Percentiles rank a stretch among this genome's conserved stretches.
phyloP scores from a whole-genome alignment of 371 early-diverging fungal genomes.

The Mortierella sp. region DNA sequence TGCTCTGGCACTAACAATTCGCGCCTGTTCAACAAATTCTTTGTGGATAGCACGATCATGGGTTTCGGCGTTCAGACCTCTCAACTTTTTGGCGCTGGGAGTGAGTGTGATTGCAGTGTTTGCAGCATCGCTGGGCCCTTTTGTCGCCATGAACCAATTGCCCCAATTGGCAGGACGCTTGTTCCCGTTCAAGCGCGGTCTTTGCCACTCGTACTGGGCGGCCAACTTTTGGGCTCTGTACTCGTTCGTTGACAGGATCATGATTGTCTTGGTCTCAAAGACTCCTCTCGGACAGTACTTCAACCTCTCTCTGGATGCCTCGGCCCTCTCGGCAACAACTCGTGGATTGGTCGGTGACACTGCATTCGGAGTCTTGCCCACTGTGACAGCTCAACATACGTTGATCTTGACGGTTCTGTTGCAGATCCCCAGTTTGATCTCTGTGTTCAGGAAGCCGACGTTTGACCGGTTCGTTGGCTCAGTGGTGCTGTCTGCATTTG shows the following conservation, averaged over 20 bases:
- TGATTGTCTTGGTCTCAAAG: constrained; percentile 65
- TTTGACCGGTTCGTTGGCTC: constrained; percentile 80
- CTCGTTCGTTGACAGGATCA: constrained; percentile 82
- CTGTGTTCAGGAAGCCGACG: constrained; percentile 78
- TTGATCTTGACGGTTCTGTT: constrained; percentile 81
- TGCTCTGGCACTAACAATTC: not conserved
- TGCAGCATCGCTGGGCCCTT: constrained; percentile 87
- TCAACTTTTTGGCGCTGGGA: constrained; percentile 74
- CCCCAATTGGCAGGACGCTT: constrained; percentile 88
- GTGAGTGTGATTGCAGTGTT: constrained; percentile 76
- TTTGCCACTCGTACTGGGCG: constrained; percentile 98
- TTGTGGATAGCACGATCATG: constrained; percentile 48
- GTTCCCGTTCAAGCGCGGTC: constrained; percentile 97
- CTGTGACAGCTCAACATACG: constrained; percentile 81
- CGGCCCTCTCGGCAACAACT: constrained; percentile 77
- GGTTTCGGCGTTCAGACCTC: constrained; percentile 50
- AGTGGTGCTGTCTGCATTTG: constrained; percentile 84
- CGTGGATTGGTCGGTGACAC: constrained; percentile 95
- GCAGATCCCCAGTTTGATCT: constrained; percentile 65
- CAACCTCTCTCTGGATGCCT: constrained; percentile 56
- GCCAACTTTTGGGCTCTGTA: constrained; percentile 98
- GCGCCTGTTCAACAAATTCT: not conserved
- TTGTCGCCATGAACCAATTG: constrained; percentile 73
- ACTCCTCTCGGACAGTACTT: constrained; percentile 57
- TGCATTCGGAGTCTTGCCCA: constrained; percentile 84